These are phyloP conservation scores for Candida khao-thaluensis DNA, from an alignment of 805 yeast species.

Conservation along the genomic window DNA sequence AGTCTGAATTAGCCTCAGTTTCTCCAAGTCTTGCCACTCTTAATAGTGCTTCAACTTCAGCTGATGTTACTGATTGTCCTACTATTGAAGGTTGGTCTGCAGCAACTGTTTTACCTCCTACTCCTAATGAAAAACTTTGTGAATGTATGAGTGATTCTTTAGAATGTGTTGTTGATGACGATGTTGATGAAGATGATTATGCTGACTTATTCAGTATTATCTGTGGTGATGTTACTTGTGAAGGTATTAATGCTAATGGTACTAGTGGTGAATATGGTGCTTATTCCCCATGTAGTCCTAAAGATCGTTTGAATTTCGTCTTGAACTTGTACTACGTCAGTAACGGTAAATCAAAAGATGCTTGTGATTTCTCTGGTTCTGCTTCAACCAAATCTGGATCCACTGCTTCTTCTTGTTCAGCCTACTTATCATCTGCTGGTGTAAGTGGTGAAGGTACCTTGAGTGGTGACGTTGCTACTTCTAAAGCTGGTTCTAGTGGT, in stretches of 20 bases:
- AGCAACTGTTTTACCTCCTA: conserved; percentile 41
- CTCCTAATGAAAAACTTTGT: conserved; percentile 39
- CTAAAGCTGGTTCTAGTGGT: conserved; percentile 22
- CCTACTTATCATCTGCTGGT: conserved; percentile 66
- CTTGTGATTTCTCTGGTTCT: conserved; percentile 42
- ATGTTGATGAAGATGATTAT: conserved; percentile 32
- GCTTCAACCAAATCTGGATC: conserved; percentile 35
- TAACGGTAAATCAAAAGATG: conserved; percentile 24
- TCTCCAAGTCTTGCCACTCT: conserved; percentile 28
- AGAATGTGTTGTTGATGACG: conserved; percentile 33
- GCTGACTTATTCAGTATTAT: conserved; percentile 33
- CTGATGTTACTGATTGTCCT: conserved; percentile 38
- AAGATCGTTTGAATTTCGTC: conserved; percentile 38
- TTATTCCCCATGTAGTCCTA: conserved; percentile 36
- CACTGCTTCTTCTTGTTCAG: conserved; percentile 49
- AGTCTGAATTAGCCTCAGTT: conserved; percentile 53
- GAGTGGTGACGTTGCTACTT: conserved; percentile 28
- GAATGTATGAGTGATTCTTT: conserved; percentile 34
- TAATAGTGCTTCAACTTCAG: conserved; percentile 22
- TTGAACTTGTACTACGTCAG: conserved; percentile 38
- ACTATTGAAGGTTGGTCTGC: conserved; percentile 37
- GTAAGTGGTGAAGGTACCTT: conserved; percentile 63
- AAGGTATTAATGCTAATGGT: conserved; percentile 38
- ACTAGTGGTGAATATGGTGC: conserved; percentile 42
- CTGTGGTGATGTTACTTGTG: conserved; percentile 35